Conservation (phyloP, 352 stramenopile species). For the Peronospora farinosa region DNA sequence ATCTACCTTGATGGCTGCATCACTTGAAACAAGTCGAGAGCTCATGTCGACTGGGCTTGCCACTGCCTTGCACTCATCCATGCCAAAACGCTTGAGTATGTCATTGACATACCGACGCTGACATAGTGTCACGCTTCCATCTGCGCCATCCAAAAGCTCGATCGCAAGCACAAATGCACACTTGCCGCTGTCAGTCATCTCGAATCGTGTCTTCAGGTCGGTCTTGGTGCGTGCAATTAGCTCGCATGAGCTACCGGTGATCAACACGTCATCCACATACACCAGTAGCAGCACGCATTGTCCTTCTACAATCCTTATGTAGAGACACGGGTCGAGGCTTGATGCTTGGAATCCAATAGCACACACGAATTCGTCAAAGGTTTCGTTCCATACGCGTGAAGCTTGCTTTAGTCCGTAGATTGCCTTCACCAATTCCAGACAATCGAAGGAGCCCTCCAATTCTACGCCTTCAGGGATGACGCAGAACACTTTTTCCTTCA, state of each 20-base stretch:
- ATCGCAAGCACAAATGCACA: conserved; percentile 20
- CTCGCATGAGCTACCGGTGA: conserved; percentile 5
- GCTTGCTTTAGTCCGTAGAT: conserved; percentile 7
- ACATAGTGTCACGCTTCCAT: conserved; percentile 15
- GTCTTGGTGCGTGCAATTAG: conserved; percentile 10
- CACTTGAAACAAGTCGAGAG: too few species aligned
- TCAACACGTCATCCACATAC: conserved; percentile 15
- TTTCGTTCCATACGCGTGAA: conserved; percentile 7
- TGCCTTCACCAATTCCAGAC: too few species aligned
- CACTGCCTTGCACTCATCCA: too few species aligned
- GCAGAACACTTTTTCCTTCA: conserved; percentile 8
- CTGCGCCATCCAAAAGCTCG: conserved; percentile 5
- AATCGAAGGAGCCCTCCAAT: not conserved
- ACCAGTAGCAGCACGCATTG: conserved; percentile 7
- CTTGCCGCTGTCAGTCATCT: too few species aligned
- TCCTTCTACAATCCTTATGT: conserved; percentile 12
- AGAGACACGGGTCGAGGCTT: not conserved
- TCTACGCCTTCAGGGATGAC: not conserved
- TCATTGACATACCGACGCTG: too few species aligned
- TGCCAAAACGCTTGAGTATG: too few species aligned
- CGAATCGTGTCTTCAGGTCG: too few species aligned
- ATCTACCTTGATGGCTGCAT: too few species aligned
- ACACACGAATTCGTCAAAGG: not conserved
- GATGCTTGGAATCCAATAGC: not conserved
- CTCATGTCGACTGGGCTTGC: too few species aligned